Evolutionary conservation across 495 filamentous ascomycete genomes (phyloP), one percentile per base, ranked within the genome.

Genomic region (Tetracladium marchalianum): DNA sequence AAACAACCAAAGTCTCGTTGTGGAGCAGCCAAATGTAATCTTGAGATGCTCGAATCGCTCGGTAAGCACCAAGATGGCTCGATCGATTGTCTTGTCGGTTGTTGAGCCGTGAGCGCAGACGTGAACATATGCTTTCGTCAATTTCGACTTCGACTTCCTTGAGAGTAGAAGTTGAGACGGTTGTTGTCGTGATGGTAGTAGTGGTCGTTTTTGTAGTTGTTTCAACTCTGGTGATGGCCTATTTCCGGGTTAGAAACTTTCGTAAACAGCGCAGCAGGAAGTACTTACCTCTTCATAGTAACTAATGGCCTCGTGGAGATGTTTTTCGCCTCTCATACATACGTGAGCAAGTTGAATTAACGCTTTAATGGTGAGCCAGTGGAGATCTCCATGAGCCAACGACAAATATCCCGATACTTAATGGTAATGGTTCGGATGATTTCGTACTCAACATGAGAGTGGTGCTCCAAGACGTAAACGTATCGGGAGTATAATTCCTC

Each of bases 401-500:
- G 65, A 44, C 75, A 78, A 12, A 68, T 70, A 50, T 71, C 70
- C 31, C 71, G 71, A 41, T 76, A 79, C 50, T 79, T 62, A 35
- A 68, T 50, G 7, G 65, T 62, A 31, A 71, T 51, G 41, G 67
- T 62, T 34, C 68, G 69, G 19, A 69, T 59, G 19, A 70, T 57
- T 12, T 64, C 64, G 50, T 60, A 63, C 39, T 68, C 66, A 18
- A 62, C 61, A 44, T 68, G 65, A 40, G 54, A 55, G 53, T 73
- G 63, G 44, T 65, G 58, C 17, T 73, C 69, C 37, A 81, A 55
- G n/a, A 80, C 71, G 15, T 71, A 66, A 55, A 67, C 65, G 51
- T 82, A 81, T 13, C 68, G 66, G 33, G 67, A 51, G 53, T 80
- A 81, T 6, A 79, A 66, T 34, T 74, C 59, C 39, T 73, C 67